phyloP scores from a whole-genome alignment of 1,284 basidiomycete genomes.

The Hymenochaete sp. region DNA sequence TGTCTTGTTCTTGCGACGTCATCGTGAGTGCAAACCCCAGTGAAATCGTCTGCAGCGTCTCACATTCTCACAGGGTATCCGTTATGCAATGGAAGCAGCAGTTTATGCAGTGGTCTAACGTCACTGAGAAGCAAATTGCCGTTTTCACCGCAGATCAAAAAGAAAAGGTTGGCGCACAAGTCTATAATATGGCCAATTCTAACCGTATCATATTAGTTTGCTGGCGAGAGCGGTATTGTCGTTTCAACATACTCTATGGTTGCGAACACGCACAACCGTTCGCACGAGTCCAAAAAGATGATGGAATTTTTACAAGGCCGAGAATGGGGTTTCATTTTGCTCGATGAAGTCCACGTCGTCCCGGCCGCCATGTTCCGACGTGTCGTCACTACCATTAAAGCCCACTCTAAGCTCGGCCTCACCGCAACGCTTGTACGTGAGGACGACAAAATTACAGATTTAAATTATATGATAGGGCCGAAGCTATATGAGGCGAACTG shows the following conservation, averaged over 20 bases:
- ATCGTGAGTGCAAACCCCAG: conserved; percentile 49
- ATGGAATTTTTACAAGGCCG: conserved; percentile 94
- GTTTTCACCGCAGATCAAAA: conserved; percentile 96
- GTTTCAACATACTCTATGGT: conserved; percentile 99
- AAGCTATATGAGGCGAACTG: conserved; percentile 99
- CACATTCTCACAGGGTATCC: conserved; percentile 59
- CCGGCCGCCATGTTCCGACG: conserved; percentile 95
- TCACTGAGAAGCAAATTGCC: conserved; percentile 89
- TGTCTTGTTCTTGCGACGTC: conserved; percentile 97
- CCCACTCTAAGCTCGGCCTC: conserved; percentile 91
- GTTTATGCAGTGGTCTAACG: conserved; percentile 96
- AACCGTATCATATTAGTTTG: conserved; percentile 49
- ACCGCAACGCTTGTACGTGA: conserved; percentile 97
- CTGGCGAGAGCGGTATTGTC: conserved; percentile 90
- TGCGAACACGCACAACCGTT: conserved; percentile 91
- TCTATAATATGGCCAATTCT: neutral
- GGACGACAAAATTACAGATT: conserved; percentile 97
- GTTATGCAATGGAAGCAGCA: conserved; percentile 98
- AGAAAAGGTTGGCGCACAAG: conserved; percentile 65
- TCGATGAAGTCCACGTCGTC: conserved; percentile 97
- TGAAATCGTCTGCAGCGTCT: neutral
- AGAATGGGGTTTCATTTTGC: conserved; percentile 89
- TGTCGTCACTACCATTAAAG: conserved; percentile 94
- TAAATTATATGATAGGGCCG: conserved; percentile 98
- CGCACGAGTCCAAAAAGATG: conserved; percentile 96